Evolutionary conservation across 2,329 filamentous ascomycete genomes (phyloP), one percentile per base, ranked within the genome.

Genomic region (Mollisiaceae sp.): DNA sequence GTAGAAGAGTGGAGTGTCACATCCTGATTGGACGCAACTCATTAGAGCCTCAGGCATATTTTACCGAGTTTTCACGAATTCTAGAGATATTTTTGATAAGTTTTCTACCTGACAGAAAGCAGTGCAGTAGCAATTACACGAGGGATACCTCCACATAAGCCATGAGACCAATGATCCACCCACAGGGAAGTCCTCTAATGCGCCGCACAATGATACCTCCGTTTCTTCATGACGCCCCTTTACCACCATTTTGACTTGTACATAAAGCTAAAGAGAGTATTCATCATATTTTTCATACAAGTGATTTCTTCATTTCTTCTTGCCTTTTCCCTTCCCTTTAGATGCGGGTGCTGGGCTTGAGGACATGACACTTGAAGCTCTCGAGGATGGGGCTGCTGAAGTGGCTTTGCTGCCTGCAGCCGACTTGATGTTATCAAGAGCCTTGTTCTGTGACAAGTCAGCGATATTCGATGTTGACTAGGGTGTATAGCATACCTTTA

Each of bases 351-450:
- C 74, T 72, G 90, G 91, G 43, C 83, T 85, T 54, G 86, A 92
- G 0, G 94, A 97, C 38, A 87, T 88, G 32, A 97, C 93, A 77
- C 95, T 98, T 5, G 90, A 94, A 18, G 94, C 94, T 69, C 95
- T 86, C 24, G 75, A 74, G 8, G 94, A 97, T 0, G 90, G 91
- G 5, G 89, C 85, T 4, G 90, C 86, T 0, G 93, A 95, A 64
- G 86, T 91, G 59, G 87, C 85, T 78, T 94, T 95, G 79, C 87
- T 91, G 65, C 84, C 88, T 60, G 81, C 83, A 59, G 76, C 80
- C 41, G 86, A 88, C 79, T 97, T 97, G 75, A 97, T 88, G 56
- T 89, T 92, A 72, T 97, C 95, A 57, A 97, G 86, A 60, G 92
- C 89, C 81, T 98, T 98, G 79, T 97, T 97, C 94, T 98, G 76